A percentile compares a stretch with the other conserved stretches of the same genome.
Conservation (phyloP, 139 green algal species). For the Mesotaenium endlicherianum region DNA sequence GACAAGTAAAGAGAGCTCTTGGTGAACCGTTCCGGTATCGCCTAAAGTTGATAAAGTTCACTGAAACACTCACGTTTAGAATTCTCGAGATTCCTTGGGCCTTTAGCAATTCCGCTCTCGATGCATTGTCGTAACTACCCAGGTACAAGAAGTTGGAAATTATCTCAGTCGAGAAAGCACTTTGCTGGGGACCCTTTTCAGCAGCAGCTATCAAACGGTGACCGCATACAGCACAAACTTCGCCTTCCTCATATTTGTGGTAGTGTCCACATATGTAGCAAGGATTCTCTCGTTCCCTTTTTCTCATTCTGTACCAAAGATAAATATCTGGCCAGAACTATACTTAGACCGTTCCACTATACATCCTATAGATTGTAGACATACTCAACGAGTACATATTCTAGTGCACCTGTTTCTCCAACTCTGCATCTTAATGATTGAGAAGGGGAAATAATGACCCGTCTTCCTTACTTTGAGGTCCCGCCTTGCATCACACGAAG, state of each 20-base stretch:
- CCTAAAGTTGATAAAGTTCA: neutral
- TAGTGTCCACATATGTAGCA: conserved; percentile 86
- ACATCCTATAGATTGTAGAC: too few relatives aligned
- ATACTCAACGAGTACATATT: too few relatives aligned
- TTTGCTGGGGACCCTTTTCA: conserved; percentile 55
- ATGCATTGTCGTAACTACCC: conserved; percentile 86
- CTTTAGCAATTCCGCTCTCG: conserved; percentile 78
- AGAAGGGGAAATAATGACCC: too few relatives aligned
- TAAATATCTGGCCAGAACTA: too few relatives aligned
- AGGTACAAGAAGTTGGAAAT: conserved; percentile 81
- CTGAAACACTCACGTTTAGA: conserved; percentile 71
- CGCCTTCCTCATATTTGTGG: conserved; percentile 72
- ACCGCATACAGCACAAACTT: conserved; percentile 76
- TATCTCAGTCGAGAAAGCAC: conserved; percentile 73
- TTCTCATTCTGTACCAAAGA: too few relatives aligned
- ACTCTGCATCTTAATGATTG: too few relatives aligned
- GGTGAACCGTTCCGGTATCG: too few relatives aligned
- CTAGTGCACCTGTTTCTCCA: too few relatives aligned
- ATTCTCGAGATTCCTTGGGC: conserved; percentile 79
- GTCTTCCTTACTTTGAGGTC: too few relatives aligned
- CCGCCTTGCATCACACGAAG: too few relatives aligned
- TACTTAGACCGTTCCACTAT: too few relatives aligned
- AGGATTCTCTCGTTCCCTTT: conserved; percentile 75
- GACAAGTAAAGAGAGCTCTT: too few relatives aligned
- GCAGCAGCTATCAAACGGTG: conserved; percentile 60